These are phyloP conservation scores for Trichoderma virens DNA, from an alignment of 495 filamentous ascomycete genomes.

Conservation along the genomic window DNA sequence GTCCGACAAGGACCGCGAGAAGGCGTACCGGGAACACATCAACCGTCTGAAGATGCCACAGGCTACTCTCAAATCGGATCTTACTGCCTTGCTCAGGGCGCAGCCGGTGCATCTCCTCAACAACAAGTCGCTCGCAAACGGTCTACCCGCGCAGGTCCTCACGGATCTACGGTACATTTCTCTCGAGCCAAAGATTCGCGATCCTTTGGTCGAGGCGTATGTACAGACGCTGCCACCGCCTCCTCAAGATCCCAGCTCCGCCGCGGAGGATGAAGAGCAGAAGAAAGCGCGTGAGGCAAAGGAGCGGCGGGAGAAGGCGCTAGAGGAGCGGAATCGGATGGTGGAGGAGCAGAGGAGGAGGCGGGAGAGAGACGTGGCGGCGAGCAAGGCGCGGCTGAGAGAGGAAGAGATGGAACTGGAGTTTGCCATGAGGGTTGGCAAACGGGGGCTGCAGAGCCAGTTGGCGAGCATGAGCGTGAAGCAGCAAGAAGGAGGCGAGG, in stretches of 20 bases:
- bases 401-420: conserved; percentile 77
- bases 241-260: conserved; percentile 43
- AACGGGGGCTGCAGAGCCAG: conserved; percentile 62
- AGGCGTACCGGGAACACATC: conserved; percentile 83
- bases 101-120: conserved; percentile 59
- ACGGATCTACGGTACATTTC: conserved; percentile 76
- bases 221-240: conserved; percentile 64
- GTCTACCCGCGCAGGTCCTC: conserved; percentile 61
- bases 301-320: conserved; percentile 62
- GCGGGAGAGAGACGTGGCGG: conserved; percentile 56
- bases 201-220: conserved; percentile 67
- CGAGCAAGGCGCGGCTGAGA: conserved; percentile 56
- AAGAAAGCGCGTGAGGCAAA: conserved; percentile 56
- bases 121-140: conserved; percentile 50
- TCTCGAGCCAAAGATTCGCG: conserved; percentile 58
- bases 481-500: neutral
- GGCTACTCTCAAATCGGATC: conserved; percentile 66
- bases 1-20: conserved; percentile 82
- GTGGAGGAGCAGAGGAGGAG: conserved; percentile 69
- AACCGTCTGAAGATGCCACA: conserved; percentile 66
- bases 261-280: conserved; percentile 53
- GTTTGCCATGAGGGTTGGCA: conserved; percentile 67
- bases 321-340: conserved; percentile 63
- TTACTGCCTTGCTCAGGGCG: conserved; percentile 67
- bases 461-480: conserved; percentile 23